Evolutionary conservation across 2,329 filamentous ascomycete species (phyloP), one percentile per base, ranked within the genome.

Genomic region (Colletotrichum liriopes): DNA sequence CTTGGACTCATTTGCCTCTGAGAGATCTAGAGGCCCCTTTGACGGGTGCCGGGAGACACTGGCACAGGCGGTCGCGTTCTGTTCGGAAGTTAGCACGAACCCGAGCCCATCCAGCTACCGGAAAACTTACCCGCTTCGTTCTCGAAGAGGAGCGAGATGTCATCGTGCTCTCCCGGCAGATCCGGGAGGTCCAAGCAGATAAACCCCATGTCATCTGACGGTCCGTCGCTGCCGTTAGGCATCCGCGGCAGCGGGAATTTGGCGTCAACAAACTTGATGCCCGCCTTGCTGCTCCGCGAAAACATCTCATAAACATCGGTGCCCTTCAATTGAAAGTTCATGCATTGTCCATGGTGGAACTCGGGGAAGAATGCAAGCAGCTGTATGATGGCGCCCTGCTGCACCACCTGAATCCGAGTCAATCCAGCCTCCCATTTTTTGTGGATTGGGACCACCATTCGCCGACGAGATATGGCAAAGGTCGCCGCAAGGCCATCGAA

Each of bases 351-450:
- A 77, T 97, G 93, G 54, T 90, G 90, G 81, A 97, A 98, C 72
- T 95, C 93, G 75, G 94, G 92, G 80, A 98, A 96, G 83, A 97
- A 98, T 3, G 92, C 94, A 29, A 97, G 84, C 39, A 98, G 84
- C 80, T 97, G 94, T 29, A 93, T 82, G 18, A 93, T 89, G 77
- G 91, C 93, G 74, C 95, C 93, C 75, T 93, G 92, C 75, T 91
- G 87, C 45, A 98, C 90, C 47, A 98, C 87, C 79, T 98, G 95
- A 9, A 98, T 86, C 45, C 95, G 91, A 11, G 94, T 94, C 47
- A 88, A 88, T n/a, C 88, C 90, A 2, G 95, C 93, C 79, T 97
- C 94, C 94, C 94, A 97, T 81, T 96, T 96, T 84, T 98, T 97
- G 84, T 97, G 93, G 75, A 98, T 96, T 0, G 94, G 94, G 20